These are phyloP conservation scores for Trichoderma endophyticum DNA, from an alignment of 2,329 filamentous ascomycete species.

Conservation along the genomic window DNA sequence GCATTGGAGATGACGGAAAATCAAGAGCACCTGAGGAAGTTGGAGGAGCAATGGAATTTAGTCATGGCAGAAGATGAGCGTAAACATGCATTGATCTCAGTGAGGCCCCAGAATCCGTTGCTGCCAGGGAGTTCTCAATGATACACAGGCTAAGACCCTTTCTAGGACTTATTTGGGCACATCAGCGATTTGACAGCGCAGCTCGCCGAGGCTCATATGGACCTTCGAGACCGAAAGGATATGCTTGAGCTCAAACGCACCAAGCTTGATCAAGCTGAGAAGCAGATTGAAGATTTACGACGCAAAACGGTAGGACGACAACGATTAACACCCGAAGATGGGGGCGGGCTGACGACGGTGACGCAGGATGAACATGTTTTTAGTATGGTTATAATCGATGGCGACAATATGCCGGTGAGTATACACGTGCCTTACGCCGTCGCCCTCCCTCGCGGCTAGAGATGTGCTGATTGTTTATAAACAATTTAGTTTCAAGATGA, in stretches of 20 bases:
- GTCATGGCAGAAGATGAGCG: constrained; percentile 17
- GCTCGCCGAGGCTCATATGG: constrained; percentile 17
- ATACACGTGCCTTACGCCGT: background rate
- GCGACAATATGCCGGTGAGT: constrained; percentile 38
- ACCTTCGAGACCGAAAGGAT: constrained; percentile 19
- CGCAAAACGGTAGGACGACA: constrained; percentile 3
- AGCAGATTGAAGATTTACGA: constrained; percentile 15
- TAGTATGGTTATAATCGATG: constrained; percentile 37
- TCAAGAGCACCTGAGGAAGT: constrained; percentile 7
- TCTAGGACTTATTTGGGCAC: constrained; percentile 13
- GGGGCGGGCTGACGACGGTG: background rate
- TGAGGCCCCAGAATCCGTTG: background rate
- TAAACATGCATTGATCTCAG: constrained; percentile 10
- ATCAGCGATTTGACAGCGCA: constrained; percentile 8
- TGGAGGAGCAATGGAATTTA: constrained; percentile 12
- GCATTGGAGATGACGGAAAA: constrained; percentile 13
- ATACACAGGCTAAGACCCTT: background rate
- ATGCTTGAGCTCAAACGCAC: constrained; percentile 18
- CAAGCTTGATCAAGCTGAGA: constrained; percentile 10
- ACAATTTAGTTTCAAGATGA: constrained; percentile 33
- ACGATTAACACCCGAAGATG: background rate
- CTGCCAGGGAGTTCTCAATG: background rate
- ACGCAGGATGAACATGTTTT: constrained; percentile 26
- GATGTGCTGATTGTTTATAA: background rate
- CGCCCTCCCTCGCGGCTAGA: no score